Evolutionary conservation across 2,329 filamentous ascomycete species (phyloP), one percentile per base, ranked within the genome.

Genomic region (Aureobasidium namibiae): DNA sequence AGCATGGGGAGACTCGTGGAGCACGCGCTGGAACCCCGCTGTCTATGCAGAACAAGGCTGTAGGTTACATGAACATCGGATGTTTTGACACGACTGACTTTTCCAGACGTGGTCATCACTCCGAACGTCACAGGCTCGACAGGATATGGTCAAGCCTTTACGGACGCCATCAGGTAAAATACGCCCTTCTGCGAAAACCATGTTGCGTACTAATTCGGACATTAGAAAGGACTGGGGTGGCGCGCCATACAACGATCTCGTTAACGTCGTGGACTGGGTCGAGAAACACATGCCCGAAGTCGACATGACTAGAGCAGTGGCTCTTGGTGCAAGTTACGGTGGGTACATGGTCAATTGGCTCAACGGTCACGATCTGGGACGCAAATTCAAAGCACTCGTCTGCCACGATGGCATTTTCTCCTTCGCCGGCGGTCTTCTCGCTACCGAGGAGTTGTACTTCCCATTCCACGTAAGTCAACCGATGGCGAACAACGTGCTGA

Each of bases 311-410:
- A 80, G 83, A 11, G 83, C 88, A 1, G 88, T 94, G 0, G 88
- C 87, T 1, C 74, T 90, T 0, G 89, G 89, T 5, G 89, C 88
- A 0, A 86, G 82, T 10, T 90, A 89, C 65, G 87, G 87, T 33
- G 87, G 87, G 4, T 89, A 83, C 67, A 89, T 90, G 87, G 84
- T 89, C 63, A 89, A 95, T 70, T 95, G 92, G 91, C 90, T 96
- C 66, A 90, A 96, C 73, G 92, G 92, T 8, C 88, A 94, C 63
- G 80, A 83, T 1, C 80, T 96, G 0, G 91, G 90, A 21, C 84
- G 89, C 29, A 84, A 87, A 65, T 95, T 96, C 81, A 90, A 90
- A 72, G 90, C 90, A 0, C 80, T 96, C 4, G 90, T 95, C 29
- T 91, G 86, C 66, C 91, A 96, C 70, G 90, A 96, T 65, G 91